phyloP scores from a whole-genome alignment of 176 grass and related monocot genomes.

The Juncus inflexus region DNA sequence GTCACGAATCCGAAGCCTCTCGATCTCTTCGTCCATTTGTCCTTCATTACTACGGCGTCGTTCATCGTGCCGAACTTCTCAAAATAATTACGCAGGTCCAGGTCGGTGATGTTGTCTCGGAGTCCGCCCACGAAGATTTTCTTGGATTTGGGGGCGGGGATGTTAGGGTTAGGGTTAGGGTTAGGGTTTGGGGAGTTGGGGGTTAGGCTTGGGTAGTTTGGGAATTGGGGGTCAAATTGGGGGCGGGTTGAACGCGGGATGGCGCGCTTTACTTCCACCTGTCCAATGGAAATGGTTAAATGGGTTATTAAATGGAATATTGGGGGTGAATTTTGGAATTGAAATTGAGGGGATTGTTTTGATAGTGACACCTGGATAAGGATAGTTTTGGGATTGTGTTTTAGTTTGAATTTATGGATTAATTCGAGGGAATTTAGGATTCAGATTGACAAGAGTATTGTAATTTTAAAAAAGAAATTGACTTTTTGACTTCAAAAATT shows the following conservation, averaged over 20 bases:
- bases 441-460: too few species aligned
- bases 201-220: conserved; percentile 31
- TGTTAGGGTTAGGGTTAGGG: conserved; percentile 7
- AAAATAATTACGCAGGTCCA: conserved; percentile 45
- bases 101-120: conserved; percentile 27
- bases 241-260: conserved; percentile 38
- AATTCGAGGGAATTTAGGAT: too few species aligned
- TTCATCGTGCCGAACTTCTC: conserved; percentile 51
- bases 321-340: too few species aligned
- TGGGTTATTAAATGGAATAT: too few species aligned
- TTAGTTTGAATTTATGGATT: too few species aligned
- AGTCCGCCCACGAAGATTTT: conserved; percentile 76
- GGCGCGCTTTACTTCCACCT: conserved; percentile 57
- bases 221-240: conserved; percentile 15
- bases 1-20: conserved; percentile 66
- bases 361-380: too few species aligned
- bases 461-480: too few species aligned
- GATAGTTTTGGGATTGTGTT: too few species aligned
- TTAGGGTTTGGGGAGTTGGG: conserved; percentile 18
- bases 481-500: too few species aligned
- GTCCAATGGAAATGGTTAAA: background rate
- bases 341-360: too few species aligned
- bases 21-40: conserved; percentile 28
- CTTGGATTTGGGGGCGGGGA: conserved; percentile 22
- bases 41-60: conserved; percentile 38